phyloP scores from a whole-genome alignment of 2,329 filamentous ascomycete species.

The Epichloe uncinata region DNA sequence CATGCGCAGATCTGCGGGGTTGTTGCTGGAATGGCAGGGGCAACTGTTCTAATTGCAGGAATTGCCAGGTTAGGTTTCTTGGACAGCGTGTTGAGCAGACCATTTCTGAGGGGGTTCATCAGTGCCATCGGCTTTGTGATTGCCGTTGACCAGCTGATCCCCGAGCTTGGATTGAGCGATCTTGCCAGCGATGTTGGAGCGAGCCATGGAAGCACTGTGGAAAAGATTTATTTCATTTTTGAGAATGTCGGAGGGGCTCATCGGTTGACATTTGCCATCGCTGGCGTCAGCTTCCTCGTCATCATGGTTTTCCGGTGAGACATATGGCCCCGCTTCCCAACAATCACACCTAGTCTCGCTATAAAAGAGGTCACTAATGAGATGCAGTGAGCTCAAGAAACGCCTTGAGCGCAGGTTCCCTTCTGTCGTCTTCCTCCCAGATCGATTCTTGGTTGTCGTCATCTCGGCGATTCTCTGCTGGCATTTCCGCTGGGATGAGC shows the following conservation, averaged over 20 bases:
- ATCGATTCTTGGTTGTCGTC: constrained; percentile 82
- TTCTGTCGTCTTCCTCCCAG: constrained; percentile 74
- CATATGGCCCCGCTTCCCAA: neutral
- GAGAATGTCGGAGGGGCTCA: constrained; percentile 54
- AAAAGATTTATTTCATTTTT: constrained; percentile 73
- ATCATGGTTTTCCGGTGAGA: constrained; percentile 81
- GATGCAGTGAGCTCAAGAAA: constrained; percentile 61
- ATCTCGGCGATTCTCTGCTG: constrained; percentile 70
- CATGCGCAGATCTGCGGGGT: constrained; percentile 81
- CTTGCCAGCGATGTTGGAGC: constrained; percentile 52
- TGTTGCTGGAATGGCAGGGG: constrained; percentile 75
- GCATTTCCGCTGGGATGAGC: constrained; percentile 60
- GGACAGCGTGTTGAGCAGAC: constrained; percentile 84
- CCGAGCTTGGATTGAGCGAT: constrained; percentile 66
- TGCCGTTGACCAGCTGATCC: constrained; percentile 84
- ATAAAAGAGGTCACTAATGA: constrained; percentile 4
- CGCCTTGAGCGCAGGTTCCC: constrained; percentile 67
- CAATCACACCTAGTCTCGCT: neutral
- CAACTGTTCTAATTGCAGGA: constrained; percentile 78
- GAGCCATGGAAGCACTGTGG: constrained; percentile 70
- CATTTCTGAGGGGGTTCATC: constrained; percentile 90
- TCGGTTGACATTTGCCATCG: constrained; percentile 60
- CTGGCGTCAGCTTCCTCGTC: constrained; percentile 65
- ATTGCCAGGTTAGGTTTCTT: constrained; percentile 78
- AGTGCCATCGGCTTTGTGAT: constrained; percentile 95